Percentiles rank a stretch among this genome's conserved stretches.
phyloP scores from a whole-genome alignment of 2,329 filamentous ascomycete species.

The Lecanosticta acicola region DNA sequence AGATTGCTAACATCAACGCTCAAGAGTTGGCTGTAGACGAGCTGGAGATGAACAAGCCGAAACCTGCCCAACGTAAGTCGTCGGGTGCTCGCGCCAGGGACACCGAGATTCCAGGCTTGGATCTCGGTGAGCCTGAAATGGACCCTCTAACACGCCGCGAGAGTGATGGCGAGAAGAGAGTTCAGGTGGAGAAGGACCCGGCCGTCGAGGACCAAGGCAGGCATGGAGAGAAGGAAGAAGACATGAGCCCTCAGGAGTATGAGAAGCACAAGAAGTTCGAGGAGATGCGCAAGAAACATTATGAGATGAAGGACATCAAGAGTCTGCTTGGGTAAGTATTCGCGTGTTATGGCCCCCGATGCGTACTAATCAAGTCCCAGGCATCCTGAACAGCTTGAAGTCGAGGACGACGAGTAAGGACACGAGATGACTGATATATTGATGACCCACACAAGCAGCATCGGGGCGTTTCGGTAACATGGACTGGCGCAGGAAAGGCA shows the following conservation, averaged over 20 bases:
- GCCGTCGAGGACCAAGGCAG: conserved; percentile 42
- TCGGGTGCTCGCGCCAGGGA: conserved; percentile 39
- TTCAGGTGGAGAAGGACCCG: conserved; percentile 63
- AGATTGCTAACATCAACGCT: conserved; percentile 60
- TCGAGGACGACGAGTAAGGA: conserved; percentile 40
- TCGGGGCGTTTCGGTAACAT: conserved; percentile 6
- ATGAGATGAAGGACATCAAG: conserved; percentile 96
- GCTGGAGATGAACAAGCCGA: conserved; percentile 50
- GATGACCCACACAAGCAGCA: conserved; percentile 1
- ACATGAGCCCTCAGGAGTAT: conserved; percentile 60
- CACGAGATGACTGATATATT: conserved; percentile 8
- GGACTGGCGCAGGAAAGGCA: conserved; percentile 1
- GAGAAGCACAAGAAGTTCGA: conserved; percentile 94
- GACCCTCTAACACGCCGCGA: conserved; percentile 33
- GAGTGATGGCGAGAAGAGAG: conserved; percentile 62
- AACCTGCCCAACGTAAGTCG: conserved; percentile 31
- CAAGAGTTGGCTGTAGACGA: conserved; percentile 66
- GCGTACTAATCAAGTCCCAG: conserved; percentile 23
- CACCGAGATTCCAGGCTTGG: conserved; percentile 85
- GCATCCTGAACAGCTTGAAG: conserved; percentile 39
- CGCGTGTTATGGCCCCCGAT: conserved; percentile 2
- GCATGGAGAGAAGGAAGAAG: conserved; percentile 56
- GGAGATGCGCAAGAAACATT: conserved; percentile 87
- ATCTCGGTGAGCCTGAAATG: conserved; percentile 81
- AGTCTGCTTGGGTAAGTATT: conserved; percentile 66